Conservation (phyloP, 352 stramenopile genomes). For the Phytophthora ohioensis region DNA sequence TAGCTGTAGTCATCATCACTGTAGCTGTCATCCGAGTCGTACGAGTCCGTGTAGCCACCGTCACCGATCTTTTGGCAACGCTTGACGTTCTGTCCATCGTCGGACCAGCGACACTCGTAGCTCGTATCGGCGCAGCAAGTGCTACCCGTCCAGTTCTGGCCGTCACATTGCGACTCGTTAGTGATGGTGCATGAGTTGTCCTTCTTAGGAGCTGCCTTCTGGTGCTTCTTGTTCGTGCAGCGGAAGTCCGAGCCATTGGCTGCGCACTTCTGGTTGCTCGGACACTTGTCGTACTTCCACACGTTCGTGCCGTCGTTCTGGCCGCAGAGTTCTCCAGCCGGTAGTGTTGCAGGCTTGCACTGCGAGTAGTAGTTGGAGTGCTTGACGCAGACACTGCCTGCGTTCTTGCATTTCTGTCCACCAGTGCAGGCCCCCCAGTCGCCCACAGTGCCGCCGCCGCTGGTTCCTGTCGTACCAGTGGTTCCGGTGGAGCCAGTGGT, state of each 20-base stretch:
- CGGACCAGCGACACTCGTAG: conserved; percentile 30
- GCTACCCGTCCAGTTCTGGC: conserved; percentile 30
- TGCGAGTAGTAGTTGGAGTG: conserved; percentile 49
- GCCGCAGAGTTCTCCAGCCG: conserved; percentile 38
- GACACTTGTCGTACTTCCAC: conserved; percentile 46
- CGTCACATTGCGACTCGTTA: conserved; percentile 33
- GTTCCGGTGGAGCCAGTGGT: conserved; percentile 4
- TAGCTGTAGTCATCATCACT: conserved; percentile 29
- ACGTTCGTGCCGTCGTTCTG: conserved; percentile 48
- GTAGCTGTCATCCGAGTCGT: conserved; percentile 14
- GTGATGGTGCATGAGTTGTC: conserved; percentile 25
- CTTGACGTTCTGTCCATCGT: conserved; percentile 30
- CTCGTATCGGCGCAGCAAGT: conserved; percentile 30
- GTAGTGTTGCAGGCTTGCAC: conserved; percentile 37
- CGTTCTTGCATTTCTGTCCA: conserved; percentile 17
- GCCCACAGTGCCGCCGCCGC: conserved; percentile 10
- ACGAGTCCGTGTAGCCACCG: background rate
- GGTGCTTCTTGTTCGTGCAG: conserved; percentile 38
- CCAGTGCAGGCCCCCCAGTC: conserved; percentile 37
- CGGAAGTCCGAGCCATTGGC: conserved; percentile 36
- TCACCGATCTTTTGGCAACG: conserved; percentile 25
- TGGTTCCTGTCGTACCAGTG: conserved; percentile 3
- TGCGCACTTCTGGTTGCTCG: conserved; percentile 38
- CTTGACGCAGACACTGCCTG: conserved; percentile 29
- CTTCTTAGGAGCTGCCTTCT: conserved; percentile 20